Evolutionary conservation across 768 basidiomycete species (phyloP).

Genomic region (Gloeostereum incarnatum): DNA sequence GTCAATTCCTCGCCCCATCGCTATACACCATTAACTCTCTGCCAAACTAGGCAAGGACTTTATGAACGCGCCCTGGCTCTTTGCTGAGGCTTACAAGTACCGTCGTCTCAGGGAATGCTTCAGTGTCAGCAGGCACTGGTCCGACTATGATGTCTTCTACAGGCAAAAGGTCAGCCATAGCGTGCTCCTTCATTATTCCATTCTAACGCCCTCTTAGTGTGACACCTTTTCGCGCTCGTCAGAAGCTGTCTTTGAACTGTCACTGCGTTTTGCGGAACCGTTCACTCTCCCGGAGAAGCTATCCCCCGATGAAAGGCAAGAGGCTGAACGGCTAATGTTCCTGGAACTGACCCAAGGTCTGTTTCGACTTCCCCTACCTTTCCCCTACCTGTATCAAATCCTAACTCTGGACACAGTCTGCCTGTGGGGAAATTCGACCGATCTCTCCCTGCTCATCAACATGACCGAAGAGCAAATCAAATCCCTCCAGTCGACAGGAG

Average conservation of each 20-base stretch:
- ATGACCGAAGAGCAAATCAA: constrained; percentile 99
- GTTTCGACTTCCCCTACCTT: constrained; percentile 9
- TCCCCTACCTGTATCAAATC: constrained; percentile 3
- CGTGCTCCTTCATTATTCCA: background rate
- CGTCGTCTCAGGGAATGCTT: constrained; percentile 90
- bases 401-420: constrained; percentile 52
- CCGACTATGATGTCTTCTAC: constrained; percentile 91
- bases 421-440: constrained; percentile 96
- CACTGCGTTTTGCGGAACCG: constrained; percentile 84
- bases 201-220: constrained; percentile 38
- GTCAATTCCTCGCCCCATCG: background rate
- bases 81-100: constrained; percentile 93
- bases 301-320: constrained; percentile 45
- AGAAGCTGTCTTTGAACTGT: constrained; percentile 91
- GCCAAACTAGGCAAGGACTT: constrained; percentile 81
- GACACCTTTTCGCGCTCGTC: constrained; percentile 92
- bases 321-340: constrained; percentile 81
- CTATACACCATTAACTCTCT: background rate
- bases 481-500: constrained; percentile 90
- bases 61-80: constrained; percentile 95
- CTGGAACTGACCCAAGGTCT: constrained; percentile 84
- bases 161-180: constrained; percentile 59
- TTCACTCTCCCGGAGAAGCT: constrained; percentile 52
- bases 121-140: constrained; percentile 85
- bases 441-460: constrained; percentile 89